Evolutionary conservation across 306 rosid species (phyloP), one percentile per base, ranked within the genome.

Genomic region (Lathyrus tuberosus): DNA sequence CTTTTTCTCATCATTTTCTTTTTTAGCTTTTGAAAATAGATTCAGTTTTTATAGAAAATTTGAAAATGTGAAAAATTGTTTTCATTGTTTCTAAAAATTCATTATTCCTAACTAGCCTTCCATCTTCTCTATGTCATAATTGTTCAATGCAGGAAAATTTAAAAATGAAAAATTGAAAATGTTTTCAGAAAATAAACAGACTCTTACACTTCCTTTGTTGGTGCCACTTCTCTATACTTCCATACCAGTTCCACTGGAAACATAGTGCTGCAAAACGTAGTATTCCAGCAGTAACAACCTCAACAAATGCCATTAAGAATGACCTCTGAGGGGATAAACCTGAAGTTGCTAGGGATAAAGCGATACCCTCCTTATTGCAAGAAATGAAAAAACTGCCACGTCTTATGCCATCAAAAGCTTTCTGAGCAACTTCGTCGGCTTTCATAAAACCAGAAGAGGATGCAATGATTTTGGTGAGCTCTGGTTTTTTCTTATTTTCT

Each of bases 321-420:
- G 98, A 93, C 73, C 95, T 88, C 78, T 90, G 98, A 47, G 98
- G 97, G 14, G 97, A 83, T 54, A 88, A 63, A 56, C 98, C 98
- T 14, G 97, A 82, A 63, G 98, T 93, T 70, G 89, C 86, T 38
- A 90, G 60, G 51, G 96, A 58, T 77, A 90, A 69, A 10, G 89
- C 73, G 38, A 67, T 3, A 49, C 98, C 98, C 82, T 85, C 97
- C 46, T 84, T 73, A 86, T 93, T 93, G 85, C 98, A 93, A 60
- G 90, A 80, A 58, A 93, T 65, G 30, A 75, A 51, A 76, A 93
- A 93, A 57, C 85, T 72, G 15, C 90, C 97, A 67, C 78, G 71
- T 68, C 83, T 93, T 44, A 93, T 93, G 63, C 97, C 98, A 74
- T 85, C 73, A 53, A 93, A 76, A 64, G 97, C 78, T 73, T 71